Base-by-base conservation (phyloP, 1,284 basidiomycete genomes). In the Pseudozyma hubeiensis region DNA sequence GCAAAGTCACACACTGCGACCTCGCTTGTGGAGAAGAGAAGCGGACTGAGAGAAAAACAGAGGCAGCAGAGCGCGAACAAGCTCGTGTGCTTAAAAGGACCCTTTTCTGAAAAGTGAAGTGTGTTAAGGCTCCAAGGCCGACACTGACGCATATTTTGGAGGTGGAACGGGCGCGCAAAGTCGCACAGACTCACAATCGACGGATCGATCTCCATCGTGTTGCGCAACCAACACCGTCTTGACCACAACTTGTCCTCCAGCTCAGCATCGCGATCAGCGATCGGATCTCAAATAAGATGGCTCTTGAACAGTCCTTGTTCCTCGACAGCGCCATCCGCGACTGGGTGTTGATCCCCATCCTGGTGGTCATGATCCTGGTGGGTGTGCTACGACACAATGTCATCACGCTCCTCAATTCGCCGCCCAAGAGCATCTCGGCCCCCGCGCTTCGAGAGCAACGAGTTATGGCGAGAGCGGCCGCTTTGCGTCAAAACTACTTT, bases 301-400 rank as follows among this genome's bases (percentile, higher is more conserved):
- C 66, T 31, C 46, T 58, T n/a, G 72, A 68, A 40, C 75, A 78
- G 19, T 40, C 72, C 1, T 53, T 80, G 31, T 73, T 80, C 14
- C 72, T 80, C 24, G 79, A 80, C 59, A 78, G 78, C 54, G 76
- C 81, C 3, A 76, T 77, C 29, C 79, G 87, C 83, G 85, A 88
- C 78, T 88, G 87, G 88, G 88, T 99, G 46, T 86, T 99, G 63
- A 92, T 99, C 85, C 97, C 97, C 61, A 97, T 99, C 85, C 96
- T 94, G 47, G 87, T 97, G 73, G 94, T 99, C 85, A 98, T 99
- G 94, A 93, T 99, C 73, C 88, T 99, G 41, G 95, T 98, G 52
- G 97, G 97, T 33, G 88, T 99, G 52, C 87, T 99, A 33, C 88
- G 97, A 70, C 94, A 98, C 85, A 97, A 98, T 86, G 91, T 99